Evolutionary conservation across 768 basidiomycete genomes (phyloP), one percentile per base, ranked within the genome.

Genomic region (Naganishia vaughanmartiniae): DNA sequence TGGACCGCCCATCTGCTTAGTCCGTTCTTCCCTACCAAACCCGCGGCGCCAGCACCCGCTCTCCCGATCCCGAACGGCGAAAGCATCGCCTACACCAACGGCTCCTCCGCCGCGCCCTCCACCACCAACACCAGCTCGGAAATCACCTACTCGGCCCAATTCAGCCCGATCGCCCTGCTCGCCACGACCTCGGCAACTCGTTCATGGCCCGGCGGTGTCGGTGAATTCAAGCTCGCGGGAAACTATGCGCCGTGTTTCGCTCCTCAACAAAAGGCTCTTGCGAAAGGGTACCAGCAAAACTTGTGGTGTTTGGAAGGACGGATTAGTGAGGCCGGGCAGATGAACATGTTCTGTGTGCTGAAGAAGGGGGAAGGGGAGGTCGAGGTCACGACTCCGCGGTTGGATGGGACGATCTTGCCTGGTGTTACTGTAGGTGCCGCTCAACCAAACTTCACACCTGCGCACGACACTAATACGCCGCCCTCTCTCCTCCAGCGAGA

Each of bases 181-280:
- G 75, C 75, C 33, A 55, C 65, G 2, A 66, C 53, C 9, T 69
- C 58, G 0, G 67, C 63, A 10, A 70, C 63, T n/a, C 51, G 67
- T 34, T 36, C 65, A 15, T 69, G 68, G 72, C 72, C 72, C 36
- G 67, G 68, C 26, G 72, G 67, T 51, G 68, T 66, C 17, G 72
- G 67, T 15, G 58, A 26, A 3, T 73, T 54, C 53, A 72, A 75
- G 72, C 67, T 74, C 42, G 73, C 73, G n/a, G 63, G 69, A 17
- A 75, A 75, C 73, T 75, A 74, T 65, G 58, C 71, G 30, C 71
- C 73, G 0, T 75, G 75, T 69, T 75, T 75, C 68, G 56, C 54
- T 1, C 75, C 73, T 14, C 72, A 73, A 65, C 33, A 67, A 31
- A 68, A 67, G 15, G 73, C 73, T 12, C 39, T 71, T 39, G 54